A percentile compares a stretch with the other conserved stretches of the same genome.
phyloP scores from a whole-genome alignment of 148 eudicot species.

The Camellia granthamiana region DNA sequence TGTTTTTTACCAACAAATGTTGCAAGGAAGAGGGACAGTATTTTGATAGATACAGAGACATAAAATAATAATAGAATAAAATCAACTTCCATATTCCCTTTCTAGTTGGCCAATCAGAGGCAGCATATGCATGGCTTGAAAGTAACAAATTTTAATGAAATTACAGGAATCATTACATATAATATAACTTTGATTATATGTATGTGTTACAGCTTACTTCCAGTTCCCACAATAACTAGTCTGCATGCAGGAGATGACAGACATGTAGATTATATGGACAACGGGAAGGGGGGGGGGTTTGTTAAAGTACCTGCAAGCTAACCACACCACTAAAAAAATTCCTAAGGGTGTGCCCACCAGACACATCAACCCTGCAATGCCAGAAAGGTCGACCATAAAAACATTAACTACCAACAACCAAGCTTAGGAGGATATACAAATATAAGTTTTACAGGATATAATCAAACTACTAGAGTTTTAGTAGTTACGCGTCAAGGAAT shows the following conservation, averaged over 20 bases:
- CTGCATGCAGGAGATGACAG: not conserved
- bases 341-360: slow-evolving; percentile 78
- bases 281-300: not conserved
- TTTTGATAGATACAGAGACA: not conserved
- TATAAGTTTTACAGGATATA: not conserved
- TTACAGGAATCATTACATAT: not conserved
- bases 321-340: slow-evolving; percentile 68
- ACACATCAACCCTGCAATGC: slow-evolving; percentile 63
- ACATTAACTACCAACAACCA: not conserved
- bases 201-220: not conserved
- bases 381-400: slow-evolving; percentile 7
- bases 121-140: not conserved
- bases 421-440: not conserved
- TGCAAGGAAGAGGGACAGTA: not conserved
- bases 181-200: not conserved
- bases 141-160: not conserved
- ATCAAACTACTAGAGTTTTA: not conserved
- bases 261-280: not conserved
- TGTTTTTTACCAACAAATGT: not conserved
- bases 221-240: slow-evolving; percentile 10
- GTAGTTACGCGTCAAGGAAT: slow-evolving; percentile 81
- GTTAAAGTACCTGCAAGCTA: slow-evolving; percentile 55
- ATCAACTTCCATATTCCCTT: not conserved
- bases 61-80: not conserved
- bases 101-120: not conserved